Percentiles rank a stretch among this genome's conserved stretches.
These are phyloP conservation scores for Cordyceps javanica DNA, from an alignment of 2,329 filamentous ascomycete species.

Conservation along the genomic window DNA sequence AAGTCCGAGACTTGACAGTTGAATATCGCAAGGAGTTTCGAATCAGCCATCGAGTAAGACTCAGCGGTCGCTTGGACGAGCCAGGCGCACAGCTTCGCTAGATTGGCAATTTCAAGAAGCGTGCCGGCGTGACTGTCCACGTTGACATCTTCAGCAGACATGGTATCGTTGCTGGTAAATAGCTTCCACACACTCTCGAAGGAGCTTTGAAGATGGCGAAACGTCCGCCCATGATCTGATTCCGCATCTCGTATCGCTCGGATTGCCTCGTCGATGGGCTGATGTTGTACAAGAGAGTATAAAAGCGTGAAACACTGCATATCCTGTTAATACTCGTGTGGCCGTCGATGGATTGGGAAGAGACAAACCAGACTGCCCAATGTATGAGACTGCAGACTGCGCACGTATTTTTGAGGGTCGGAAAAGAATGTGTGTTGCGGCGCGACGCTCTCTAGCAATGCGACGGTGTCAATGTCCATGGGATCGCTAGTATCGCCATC, in stretches of 20 bases:
- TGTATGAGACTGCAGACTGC: slow-evolving; percentile 31
- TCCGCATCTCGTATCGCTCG: slow-evolving; percentile 27
- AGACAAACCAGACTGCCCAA: slow-evolving; percentile 35
- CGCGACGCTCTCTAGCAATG: slow-evolving; percentile 24
- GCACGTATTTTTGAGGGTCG: slow-evolving; percentile 33
- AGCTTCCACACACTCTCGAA: slow-evolving; percentile 29
- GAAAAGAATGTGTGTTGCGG: slow-evolving; percentile 26
- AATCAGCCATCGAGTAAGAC: slow-evolving; percentile 36
- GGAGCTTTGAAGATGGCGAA: slow-evolving; percentile 24
- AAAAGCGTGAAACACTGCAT: slow-evolving; percentile 8
- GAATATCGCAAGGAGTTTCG: slow-evolving; percentile 40
- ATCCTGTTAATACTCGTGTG: neutral
- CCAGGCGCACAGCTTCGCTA: slow-evolving; percentile 40
- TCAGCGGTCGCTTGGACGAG: slow-evolving; percentile 32
- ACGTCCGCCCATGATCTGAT: slow-evolving; percentile 28
- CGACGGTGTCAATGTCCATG: slow-evolving; percentile 28
- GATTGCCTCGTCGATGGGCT: slow-evolving; percentile 30
- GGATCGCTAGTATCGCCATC: slow-evolving; percentile 22
- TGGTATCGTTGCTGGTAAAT: slow-evolving; percentile 26
- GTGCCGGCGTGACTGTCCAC: slow-evolving; percentile 28
- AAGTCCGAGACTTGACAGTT: slow-evolving; percentile 40
- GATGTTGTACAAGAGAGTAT: slow-evolving; percentile 27
- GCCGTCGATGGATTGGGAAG: neutral
- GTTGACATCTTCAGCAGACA: slow-evolving; percentile 30
- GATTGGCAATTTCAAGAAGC: slow-evolving; percentile 41